A percentile compares a stretch with the other conserved stretches of the same genome.
Conservation (phyloP, 306 rosid species). For the Astragalus glycyphyllos region DNA sequence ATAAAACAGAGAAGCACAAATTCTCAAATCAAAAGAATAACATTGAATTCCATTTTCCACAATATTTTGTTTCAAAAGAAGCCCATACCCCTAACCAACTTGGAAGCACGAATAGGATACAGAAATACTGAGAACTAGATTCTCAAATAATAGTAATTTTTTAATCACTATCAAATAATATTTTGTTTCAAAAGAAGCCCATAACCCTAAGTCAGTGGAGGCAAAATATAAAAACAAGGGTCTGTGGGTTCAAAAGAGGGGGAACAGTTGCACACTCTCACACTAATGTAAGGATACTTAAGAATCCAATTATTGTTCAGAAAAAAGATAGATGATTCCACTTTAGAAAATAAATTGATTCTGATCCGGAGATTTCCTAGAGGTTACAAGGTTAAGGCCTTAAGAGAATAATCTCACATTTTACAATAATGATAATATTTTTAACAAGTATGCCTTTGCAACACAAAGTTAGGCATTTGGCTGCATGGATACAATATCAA, state of each 20-base stretch:
- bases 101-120: constrained; percentile 18
- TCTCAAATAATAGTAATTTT: no score
- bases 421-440: constrained; percentile 22
- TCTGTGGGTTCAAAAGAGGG: no score
- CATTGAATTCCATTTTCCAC: not conserved
- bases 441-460: not conserved
- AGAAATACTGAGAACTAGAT: constrained; percentile 2
- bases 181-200: no score
- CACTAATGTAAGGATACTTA: not conserved
- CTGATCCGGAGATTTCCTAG: not conserved
- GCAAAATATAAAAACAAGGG: no score
- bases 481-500: constrained; percentile 15
- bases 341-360: constrained; percentile 4
- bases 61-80: not conserved
- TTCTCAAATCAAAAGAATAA: not conserved
- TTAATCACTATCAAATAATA: no score
- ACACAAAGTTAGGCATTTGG: not conserved
- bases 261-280: no score
- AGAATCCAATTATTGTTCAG: not conserved
- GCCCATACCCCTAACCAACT: not conserved
- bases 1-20: not conserved
- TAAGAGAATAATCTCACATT: constrained; percentile 4
- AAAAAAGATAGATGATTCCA: not conserved
- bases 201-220: no score
- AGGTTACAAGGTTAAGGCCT: constrained; percentile 1